Percentiles rank a stretch among this genome's conserved stretches.
Conservation (phyloP, 345 rosid species). For the Raphanus sativus region DNA sequence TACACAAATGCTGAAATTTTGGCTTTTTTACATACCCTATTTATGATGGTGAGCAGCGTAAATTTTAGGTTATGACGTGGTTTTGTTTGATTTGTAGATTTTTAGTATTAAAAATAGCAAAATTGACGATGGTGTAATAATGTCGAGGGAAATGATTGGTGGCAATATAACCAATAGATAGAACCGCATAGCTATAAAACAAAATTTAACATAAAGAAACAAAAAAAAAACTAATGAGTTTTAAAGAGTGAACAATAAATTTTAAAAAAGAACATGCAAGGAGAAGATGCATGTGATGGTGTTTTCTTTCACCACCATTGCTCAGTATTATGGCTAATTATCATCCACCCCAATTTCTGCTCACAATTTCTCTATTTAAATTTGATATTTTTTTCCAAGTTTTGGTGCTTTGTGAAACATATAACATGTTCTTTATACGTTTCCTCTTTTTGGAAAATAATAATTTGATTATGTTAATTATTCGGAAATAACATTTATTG, state of each 20-base stretch:
- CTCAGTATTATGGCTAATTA: slow-evolving; percentile 33
- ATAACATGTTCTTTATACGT: slow-evolving; percentile 31
- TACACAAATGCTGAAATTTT: slow-evolving; percentile 5
- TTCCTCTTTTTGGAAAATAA: neutral
- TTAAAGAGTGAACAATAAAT: neutral
- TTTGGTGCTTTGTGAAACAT: slow-evolving; percentile 42
- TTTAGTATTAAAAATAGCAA: slow-evolving; percentile 17
- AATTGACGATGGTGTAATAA: slow-evolving; percentile 23
- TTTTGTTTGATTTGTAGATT: neutral
- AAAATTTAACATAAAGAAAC: slow-evolving; percentile 34
- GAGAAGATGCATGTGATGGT: slow-evolving; percentile 37
- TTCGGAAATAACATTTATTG: too few relatives aligned
- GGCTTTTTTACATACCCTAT: slow-evolving; percentile 19
- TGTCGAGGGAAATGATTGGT: slow-evolving; percentile 41
- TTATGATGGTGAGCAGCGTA: slow-evolving; percentile 31
- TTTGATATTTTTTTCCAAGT: neutral
- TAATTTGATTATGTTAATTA: slow-evolving; percentile 4
- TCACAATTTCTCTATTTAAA: neutral
- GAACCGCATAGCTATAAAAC: slow-evolving; percentile 28
- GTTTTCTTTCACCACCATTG: slow-evolving; percentile 29
- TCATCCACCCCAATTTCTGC: slow-evolving; percentile 30
- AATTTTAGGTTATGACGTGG: slow-evolving; percentile 23
- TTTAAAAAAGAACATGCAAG: neutral
- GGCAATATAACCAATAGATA: slow-evolving; percentile 33
- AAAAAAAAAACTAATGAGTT: slow-evolving; percentile 20